Evolutionary conservation across 2,329 filamentous ascomycete species (phyloP).

Genomic region (Fusarium nematophilum): DNA sequence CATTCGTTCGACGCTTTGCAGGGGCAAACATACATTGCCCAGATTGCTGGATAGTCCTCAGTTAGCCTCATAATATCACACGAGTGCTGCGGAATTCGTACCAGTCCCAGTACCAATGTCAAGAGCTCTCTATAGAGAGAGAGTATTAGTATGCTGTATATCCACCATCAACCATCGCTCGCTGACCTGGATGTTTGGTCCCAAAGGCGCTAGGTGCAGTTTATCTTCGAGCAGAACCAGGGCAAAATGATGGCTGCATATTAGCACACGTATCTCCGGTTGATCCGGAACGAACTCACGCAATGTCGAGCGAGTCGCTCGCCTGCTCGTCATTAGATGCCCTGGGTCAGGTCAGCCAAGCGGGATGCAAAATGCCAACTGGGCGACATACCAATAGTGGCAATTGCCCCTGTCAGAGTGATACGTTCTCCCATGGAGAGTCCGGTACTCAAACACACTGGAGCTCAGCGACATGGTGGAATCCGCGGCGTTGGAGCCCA

Average conservation of each 20-base stretch:
- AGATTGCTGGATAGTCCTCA: neutral
- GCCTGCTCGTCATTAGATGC: conserved; percentile 15
- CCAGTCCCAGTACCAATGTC: conserved; percentile 20
- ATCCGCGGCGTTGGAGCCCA: conserved; percentile 11
- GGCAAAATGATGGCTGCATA: conserved; percentile 12
- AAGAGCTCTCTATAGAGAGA: neutral
- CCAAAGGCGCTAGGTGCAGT: conserved; percentile 4
- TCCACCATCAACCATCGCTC: too few relatives aligned
- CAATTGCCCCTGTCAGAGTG: conserved; percentile 13
- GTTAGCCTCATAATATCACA: neutral
- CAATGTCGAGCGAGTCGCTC: conserved; percentile 12
- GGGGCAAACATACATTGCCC: conserved; percentile 21
- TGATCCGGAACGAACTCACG: neutral
- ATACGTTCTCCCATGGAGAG: conserved; percentile 11
- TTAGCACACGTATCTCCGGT: neutral
- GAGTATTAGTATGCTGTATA: too few relatives aligned
- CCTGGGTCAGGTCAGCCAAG: neutral
- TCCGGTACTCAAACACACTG: conserved; percentile 14
- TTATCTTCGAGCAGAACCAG: conserved; percentile 1
- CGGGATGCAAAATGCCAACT: accelerated
- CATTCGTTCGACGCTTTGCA: accelerated
- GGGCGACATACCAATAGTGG: conserved; percentile 4
- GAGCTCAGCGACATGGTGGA: conserved; percentile 12
- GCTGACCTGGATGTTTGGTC: neutral
- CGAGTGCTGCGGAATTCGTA: neutral